Conservation (phyloP, 1,284 basidiomycete genomes). For the Lignosus rhinocerotis region DNA sequence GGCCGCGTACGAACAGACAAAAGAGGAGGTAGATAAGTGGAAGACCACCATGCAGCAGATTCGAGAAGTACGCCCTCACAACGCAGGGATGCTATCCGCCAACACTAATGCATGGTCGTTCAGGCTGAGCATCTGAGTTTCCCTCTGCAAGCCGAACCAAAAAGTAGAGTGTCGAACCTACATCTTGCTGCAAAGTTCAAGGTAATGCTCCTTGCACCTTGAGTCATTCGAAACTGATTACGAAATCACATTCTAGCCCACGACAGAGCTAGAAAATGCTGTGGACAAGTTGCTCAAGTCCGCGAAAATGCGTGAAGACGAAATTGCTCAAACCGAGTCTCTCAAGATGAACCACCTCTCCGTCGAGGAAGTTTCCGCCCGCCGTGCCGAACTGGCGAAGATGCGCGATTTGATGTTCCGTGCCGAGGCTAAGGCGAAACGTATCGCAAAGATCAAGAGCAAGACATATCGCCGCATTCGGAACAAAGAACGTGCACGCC, state of each 20-base stretch:
- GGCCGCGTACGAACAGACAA: conserved; percentile 93
- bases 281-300: conserved; percentile 76
- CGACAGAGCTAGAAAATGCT: conserved; percentile 77
- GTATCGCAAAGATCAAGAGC: conserved; percentile 94
- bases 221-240: background rate
- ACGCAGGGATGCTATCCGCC: background rate
- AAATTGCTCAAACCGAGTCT: conserved; percentile 76
- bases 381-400: conserved; percentile 80
- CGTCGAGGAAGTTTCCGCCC: conserved; percentile 80
- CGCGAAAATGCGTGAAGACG: conserved; percentile 81
- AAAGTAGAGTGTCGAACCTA: conserved; percentile 67
- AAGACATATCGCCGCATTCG: conserved; percentile 89
- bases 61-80: conserved; percentile 55
- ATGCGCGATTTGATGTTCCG: conserved; percentile 96
- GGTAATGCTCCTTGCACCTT: conserved; percentile 38
- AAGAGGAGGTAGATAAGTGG: conserved; percentile 94
- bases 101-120: background rate
- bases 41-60: conserved; percentile 87
- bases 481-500: conserved; percentile 73
- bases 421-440: conserved; percentile 88
- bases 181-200: conserved; percentile 83
- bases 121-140: conserved; percentile 92
- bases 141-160: conserved; percentile 75
- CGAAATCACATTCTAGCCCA: conserved; percentile 48
- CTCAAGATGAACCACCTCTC: conserved; percentile 81